Percentiles rank a stretch among this genome's conserved stretches.
phyloP scores from a whole-genome alignment of 202 grass and related monocot genomes.

The Schoenoplectus tabernaemontani region DNA sequence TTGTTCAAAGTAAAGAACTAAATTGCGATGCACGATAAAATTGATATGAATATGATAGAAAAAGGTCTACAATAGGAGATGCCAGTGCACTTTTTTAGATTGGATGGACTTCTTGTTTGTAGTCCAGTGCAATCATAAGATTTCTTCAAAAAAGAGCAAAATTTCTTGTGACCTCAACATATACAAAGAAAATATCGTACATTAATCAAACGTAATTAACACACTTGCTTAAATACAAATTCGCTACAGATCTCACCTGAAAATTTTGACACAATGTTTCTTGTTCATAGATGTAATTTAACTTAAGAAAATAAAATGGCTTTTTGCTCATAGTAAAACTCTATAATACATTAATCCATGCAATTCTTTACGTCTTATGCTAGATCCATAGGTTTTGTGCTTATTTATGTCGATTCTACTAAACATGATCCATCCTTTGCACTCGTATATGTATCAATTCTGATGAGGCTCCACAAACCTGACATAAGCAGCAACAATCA shows the following conservation, averaged over 20 bases:
- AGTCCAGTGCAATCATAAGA: too few species aligned
- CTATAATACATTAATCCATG: neutral
- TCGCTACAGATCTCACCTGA: neutral
- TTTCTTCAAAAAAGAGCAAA: neutral
- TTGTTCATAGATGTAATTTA: neutral
- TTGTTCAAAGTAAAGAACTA: neutral
- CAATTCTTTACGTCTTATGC: too few species aligned
- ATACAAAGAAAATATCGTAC: neutral
- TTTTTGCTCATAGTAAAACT: neutral
- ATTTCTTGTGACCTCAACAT: neutral
- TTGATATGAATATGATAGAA: too few species aligned
- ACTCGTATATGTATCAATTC: too few species aligned
- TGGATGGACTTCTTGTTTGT: neutral
- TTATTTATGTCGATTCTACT: neutral
- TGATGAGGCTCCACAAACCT: neutral
- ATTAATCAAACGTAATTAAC: neutral
- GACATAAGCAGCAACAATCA: neutral
- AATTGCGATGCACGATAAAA: neutral
- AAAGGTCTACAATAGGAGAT: neutral
- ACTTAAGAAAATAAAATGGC: neutral
- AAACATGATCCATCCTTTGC: too few species aligned
- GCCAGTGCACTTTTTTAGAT: neutral
- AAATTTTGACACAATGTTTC: neutral
- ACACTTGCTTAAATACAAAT: neutral
- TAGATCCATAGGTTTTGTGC: neutral